Evolutionary conservation across 257 asterid species (phyloP).

Genomic region (Fraxinus quadrangulata): DNA sequence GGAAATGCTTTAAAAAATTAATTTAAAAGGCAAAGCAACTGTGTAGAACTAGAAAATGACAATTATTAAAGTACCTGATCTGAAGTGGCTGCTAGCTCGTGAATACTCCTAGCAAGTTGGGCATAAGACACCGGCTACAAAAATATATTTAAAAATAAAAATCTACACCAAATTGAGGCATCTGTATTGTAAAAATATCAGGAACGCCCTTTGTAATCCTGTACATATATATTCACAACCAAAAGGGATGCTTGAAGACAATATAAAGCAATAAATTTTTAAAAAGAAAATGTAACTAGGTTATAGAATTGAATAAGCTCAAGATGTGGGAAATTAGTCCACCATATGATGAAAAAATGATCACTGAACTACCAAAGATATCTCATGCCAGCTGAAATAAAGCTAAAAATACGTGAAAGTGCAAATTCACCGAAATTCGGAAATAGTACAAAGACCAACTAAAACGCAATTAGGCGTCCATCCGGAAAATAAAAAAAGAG

Average conservation of each 20-base stretch:
- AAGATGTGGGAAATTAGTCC: background rate
- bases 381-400: background rate
- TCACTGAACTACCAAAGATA: background rate
- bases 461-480: constrained; percentile 5
- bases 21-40: constrained; percentile 2
- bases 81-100: constrained; percentile 93
- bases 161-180: constrained; percentile 16
- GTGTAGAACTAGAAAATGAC: background rate
- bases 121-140: constrained; percentile 96
- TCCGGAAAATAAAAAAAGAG: background rate
- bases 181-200: constrained; percentile 5
- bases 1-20: constrained; percentile 22
- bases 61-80: constrained; percentile 70
- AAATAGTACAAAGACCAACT: constrained; percentile 20
- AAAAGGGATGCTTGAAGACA: background rate
- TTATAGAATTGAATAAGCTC: constrained; percentile 18
- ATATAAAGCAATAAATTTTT: background rate
- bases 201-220: background rate
- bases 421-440: constrained; percentile 11
- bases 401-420: background rate
- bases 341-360: background rate
- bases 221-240: background rate
- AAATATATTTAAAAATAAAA: constrained; percentile 18
- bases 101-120: constrained; percentile 98
- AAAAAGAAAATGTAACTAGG: background rate